Base-by-base conservation (phyloP, 169 alveolate species). In the Plasmodium reichenowi region DNA sequence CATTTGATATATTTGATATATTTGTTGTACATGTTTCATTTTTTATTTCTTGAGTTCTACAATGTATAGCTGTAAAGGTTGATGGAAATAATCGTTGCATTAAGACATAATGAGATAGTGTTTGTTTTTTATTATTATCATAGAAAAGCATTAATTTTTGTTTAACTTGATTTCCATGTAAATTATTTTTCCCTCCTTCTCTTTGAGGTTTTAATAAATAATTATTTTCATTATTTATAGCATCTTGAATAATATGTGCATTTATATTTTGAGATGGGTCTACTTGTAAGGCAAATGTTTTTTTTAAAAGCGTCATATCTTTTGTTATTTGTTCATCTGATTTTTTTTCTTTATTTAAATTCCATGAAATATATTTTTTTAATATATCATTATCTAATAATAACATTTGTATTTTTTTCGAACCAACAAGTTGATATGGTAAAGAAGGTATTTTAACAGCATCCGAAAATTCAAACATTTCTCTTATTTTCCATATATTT, bases 111-210 rank as follows among this genome's bases (percentile, higher is more conserved):
- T 20, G 66, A 7, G 80, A 67, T 24, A 70, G 56, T 72, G 63
- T 88, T 12, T 47, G 62, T 22, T 88, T 72, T 59, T 92, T 91
- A 47, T 70, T 59, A 5, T 80, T 75, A 17, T 59, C 50, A 87
- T 59, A 89, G 60, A 43, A 89, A 52, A 76, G 93, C 83, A 66
- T 74, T 5, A 94, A 67, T 15, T 88, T 68, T 45, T 68, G 80
- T 64, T 71, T 47, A 59, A 94, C 74, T 62, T 80, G 93, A 10
- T 70, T 92, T 24, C 95, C 97, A 78, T 91, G 88, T 20, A 92
- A 24, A 70, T 95, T 95, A 92, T 95, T 95, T 32, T 95, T 96
- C 17, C 97, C 97, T 8, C 97, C 97, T 86, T 95, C 97, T 80
- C 96, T 78, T 72, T 93, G 96, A 2, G 97, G 97, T 71, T 95